Evolutionary conservation across 108 stramenopile species (phyloP).

Genomic region (Cyclostephanos invisitatus): DNA sequence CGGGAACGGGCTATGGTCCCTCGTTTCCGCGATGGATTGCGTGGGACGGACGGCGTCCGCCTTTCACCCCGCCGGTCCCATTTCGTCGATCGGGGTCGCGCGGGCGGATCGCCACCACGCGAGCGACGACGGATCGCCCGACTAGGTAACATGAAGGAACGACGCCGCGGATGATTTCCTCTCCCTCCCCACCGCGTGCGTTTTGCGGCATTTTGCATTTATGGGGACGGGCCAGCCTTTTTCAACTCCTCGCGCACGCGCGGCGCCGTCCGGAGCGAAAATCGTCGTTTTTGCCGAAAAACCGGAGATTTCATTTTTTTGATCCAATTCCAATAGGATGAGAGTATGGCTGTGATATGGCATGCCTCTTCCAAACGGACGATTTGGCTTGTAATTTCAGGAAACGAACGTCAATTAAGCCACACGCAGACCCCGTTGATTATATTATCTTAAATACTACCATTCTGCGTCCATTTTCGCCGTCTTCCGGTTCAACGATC

Average conservation of each 20-base stretch:
- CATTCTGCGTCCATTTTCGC: too few species aligned
- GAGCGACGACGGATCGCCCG: background rate
- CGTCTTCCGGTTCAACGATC: too few species aligned
- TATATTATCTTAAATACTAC: too few species aligned
- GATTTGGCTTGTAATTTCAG: too few species aligned
- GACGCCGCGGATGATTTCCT: background rate
- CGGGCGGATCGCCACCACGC: too few species aligned
- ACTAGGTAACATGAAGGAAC: background rate
- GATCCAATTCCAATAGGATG: background rate
- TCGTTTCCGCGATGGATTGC: background rate
- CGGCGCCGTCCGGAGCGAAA: too few species aligned
- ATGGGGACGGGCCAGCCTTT: too few species aligned
- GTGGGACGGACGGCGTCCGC: background rate
- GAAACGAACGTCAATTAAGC: background rate
- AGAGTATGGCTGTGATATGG: background rate
- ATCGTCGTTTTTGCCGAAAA: too few species aligned
- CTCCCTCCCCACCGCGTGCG: too few species aligned
- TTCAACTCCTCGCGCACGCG: too few species aligned
- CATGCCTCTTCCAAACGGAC: background rate
- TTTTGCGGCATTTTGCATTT: too few species aligned
- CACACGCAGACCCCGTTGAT: too few species aligned
- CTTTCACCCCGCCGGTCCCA: background rate
- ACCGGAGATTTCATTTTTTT: background rate
- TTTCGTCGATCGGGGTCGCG: background rate
- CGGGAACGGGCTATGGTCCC: conserved; percentile 8